Base-by-base conservation (phyloP, 2,329 filamentous ascomycete species). In the Colletotrichum liaoningense region DNA sequence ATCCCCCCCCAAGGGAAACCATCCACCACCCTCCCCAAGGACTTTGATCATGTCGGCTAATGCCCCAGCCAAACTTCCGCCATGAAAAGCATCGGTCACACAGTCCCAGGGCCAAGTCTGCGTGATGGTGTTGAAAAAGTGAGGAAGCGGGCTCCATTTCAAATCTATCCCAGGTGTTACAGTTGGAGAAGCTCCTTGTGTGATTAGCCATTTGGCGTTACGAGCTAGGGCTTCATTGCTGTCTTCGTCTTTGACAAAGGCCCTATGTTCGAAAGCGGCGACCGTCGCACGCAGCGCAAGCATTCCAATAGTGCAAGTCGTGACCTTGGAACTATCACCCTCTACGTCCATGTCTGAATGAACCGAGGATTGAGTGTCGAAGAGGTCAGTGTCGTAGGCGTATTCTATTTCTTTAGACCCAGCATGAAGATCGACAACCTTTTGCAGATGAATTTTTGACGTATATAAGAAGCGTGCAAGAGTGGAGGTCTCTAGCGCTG, bases 401-500 rank as follows among this genome's bases (percentile, higher is more conserved):
- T n/a, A 9, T n/a, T 46, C 42, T 46, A 19, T 46, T 7, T 8
- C 16, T 7, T 7, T 7, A 46, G 42, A n/a, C 2, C 42, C 42
- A 4, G 9, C 14, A 7, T 8, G 42, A 46, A 7, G 5, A 7
- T 46, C 16, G 42, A 46, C 42, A 46, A 46, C 7, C 6, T n/a
- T n/a, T n/a, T n/a, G 14, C 2, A n/a, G 42, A 46, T 46, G 16
- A 8, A 46, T 5, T 5, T n/a, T n/a, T 19, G 16, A 19, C 16
- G 5, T 2, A 1, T 19, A 1, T 1, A 46, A 8, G 7, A 46
- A 46, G 0, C 12, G 0, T 14, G 0, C 7, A 19, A 46, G 42
- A 1, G 42, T 46, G 14, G 16, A 19, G 5, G 16, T 9, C 16
- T 46, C 1, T 5, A 46, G 42, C 0, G 16, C 42, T 46, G 5